phyloP scores from a whole-genome alignment of 2,329 filamentous ascomycete species.

The Aspergillus caelatus region DNA sequence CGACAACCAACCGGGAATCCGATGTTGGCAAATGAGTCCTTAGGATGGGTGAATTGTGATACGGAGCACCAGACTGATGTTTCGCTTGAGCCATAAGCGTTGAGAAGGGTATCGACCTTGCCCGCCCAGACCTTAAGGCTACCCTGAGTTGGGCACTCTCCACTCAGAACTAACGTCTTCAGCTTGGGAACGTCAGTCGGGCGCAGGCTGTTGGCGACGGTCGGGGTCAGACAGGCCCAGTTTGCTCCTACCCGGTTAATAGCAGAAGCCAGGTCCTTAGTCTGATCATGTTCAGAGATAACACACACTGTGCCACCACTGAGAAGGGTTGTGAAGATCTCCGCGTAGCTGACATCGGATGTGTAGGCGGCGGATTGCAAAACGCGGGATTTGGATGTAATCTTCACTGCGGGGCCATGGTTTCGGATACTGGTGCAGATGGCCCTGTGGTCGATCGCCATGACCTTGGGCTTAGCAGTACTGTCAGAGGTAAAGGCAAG shows the following conservation, averaged over 20 bases:
- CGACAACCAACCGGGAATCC: conserved; percentile 37
- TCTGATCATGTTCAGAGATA: conserved; percentile 47
- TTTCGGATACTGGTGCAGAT: conserved; percentile 55
- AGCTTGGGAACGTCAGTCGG: neutral
- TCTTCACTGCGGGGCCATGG: conserved; percentile 50
- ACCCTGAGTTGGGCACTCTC: neutral
- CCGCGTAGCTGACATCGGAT: conserved; percentile 38
- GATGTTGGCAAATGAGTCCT: conserved; percentile 20
- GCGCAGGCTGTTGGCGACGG: neutral
- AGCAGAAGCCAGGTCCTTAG: conserved; percentile 48
- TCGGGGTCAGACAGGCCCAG: conserved; percentile 13
- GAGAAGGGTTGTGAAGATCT: conserved; percentile 22
- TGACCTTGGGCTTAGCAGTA: conserved; percentile 49
- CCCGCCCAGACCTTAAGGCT: neutral
- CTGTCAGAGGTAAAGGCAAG: conserved; percentile 48
- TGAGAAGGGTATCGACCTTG: neutral
- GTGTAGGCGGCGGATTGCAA: conserved; percentile 38
- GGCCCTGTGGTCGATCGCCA: conserved; percentile 60
- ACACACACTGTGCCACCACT: conserved; percentile 43
- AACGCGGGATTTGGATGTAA: conserved; percentile 23
- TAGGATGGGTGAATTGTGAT: neutral
- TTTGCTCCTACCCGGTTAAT: conserved; percentile 30
- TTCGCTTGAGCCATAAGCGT: neutral
- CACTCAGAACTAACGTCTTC: neutral
- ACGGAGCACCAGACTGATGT: neutral